Conservation (phyloP, 495 filamentous ascomycete species). For the Podospora sp. region DNA sequence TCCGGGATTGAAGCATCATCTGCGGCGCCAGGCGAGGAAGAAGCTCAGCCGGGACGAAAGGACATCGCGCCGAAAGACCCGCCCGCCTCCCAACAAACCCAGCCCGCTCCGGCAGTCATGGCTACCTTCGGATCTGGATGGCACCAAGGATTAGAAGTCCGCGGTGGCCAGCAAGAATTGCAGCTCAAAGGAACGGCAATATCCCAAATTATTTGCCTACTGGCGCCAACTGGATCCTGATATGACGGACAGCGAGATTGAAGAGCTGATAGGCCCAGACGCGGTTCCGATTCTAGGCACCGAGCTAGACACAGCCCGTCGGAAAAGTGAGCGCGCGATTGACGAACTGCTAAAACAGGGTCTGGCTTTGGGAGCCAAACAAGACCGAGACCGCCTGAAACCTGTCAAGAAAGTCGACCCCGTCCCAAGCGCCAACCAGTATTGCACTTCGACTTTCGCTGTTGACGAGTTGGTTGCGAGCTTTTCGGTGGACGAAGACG, state of each 20-base stretch:
- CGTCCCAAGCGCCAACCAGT: not conserved
- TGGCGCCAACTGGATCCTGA: too few relatives aligned
- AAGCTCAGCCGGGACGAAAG: not conserved
- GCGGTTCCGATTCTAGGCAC: too few relatives aligned
- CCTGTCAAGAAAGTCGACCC: not conserved
- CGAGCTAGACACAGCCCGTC: too few relatives aligned
- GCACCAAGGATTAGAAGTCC: not conserved
- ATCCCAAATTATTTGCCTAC: too few relatives aligned
- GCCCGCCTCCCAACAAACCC: not conserved
- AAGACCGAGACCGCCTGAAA: too few relatives aligned
- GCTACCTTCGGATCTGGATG: not conserved
- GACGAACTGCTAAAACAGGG: too few relatives aligned
- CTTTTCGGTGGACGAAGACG: not conserved
- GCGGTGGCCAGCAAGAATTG: not conserved
- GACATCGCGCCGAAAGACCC: not conserved
- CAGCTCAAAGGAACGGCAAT: not conserved
- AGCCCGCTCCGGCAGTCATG: conserved; percentile 2
- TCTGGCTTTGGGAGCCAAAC: too few relatives aligned
- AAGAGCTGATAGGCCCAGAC: too few relatives aligned
- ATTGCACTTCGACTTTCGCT: not conserved
- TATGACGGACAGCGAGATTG: too few relatives aligned
- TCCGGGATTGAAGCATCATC: not conserved
- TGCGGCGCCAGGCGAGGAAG: not conserved
- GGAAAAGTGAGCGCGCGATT: too few relatives aligned
- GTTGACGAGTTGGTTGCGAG: not conserved